phyloP scores from a whole-genome alignment of 2,329 filamentous ascomycete genomes.

The Paracorniculantispora psalliotae region DNA sequence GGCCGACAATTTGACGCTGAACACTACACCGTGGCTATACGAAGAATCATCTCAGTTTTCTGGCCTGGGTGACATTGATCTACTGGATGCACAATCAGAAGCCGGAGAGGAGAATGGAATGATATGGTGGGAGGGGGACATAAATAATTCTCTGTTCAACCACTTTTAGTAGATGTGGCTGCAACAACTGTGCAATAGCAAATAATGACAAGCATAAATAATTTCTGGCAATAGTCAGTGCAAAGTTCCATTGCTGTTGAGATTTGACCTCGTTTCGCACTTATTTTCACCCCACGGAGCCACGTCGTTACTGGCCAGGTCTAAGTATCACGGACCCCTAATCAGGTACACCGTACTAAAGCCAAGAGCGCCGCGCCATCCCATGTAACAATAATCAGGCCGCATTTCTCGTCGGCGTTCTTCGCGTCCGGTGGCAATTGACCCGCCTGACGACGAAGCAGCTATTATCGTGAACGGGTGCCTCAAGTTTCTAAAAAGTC shows the following conservation, averaged over 20 bases:
- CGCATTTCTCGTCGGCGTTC: background rate
- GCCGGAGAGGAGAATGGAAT: constrained; percentile 22
- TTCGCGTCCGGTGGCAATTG: background rate
- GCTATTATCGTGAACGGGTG: background rate
- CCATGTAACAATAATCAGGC: background rate
- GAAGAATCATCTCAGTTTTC: constrained; percentile 36
- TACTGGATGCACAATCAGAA: constrained; percentile 24
- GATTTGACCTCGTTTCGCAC: background rate
- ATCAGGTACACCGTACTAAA: background rate
- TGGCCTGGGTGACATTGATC: constrained; percentile 32
- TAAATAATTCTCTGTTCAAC: constrained; percentile 36
- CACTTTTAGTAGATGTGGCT: constrained; percentile 25
- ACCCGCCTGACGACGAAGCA: background rate
- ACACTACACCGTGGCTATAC: constrained; percentile 40
- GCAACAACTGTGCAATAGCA: background rate
- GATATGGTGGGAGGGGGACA: constrained; percentile 38
- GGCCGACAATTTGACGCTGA: constrained; percentile 33
- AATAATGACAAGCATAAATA: background rate
- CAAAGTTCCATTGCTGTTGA: too few relatives aligned
- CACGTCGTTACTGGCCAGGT: background rate
- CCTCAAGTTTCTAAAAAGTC: background rate
- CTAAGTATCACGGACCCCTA: background rate
- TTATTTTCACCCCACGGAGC: background rate
- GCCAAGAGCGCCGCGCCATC: background rate
- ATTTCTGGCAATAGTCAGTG: too few relatives aligned